Percentiles rank a stretch among this genome's conserved stretches.
Evolutionary conservation across 192 early-diverging fungal genomes (phyloP).

Genomic region (Coemansia sp.): DNA sequence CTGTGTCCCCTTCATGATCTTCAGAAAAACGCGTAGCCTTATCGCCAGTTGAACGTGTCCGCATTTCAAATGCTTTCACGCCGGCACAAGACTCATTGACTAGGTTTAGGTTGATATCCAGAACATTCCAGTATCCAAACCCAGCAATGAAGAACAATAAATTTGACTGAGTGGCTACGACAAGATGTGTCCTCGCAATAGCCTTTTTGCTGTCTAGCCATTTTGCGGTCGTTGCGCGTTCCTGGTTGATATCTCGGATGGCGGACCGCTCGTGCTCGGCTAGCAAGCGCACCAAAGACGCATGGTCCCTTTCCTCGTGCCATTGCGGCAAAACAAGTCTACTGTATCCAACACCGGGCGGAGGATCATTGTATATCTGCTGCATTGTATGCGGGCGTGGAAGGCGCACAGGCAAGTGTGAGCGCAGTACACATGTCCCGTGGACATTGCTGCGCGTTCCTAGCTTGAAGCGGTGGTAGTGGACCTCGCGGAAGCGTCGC

Average conservation of each 20-base stretch:
- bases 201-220: slow-evolving; percentile 29
- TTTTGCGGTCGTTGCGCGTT: slow-evolving; percentile 23
- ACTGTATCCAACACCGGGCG: slow-evolving; percentile 46
- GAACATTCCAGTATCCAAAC: slow-evolving; percentile 54
- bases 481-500: slow-evolving; percentile 51
- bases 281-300: neutral
- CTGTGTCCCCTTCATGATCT: neutral
- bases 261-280: slow-evolving; percentile 22
- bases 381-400: slow-evolving; percentile 53
- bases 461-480: slow-evolving; percentile 49
- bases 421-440: slow-evolving; percentile 43
- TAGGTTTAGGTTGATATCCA: slow-evolving; percentile 42
- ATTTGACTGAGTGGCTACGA: slow-evolving; percentile 47
- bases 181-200: slow-evolving; percentile 34
- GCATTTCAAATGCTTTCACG: slow-evolving; percentile 52
- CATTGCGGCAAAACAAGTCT: slow-evolving; percentile 16
- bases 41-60: neutral
- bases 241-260: slow-evolving; percentile 22
- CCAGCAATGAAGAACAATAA: slow-evolving; percentile 49
- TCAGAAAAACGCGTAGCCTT: neutral
- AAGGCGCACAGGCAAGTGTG: slow-evolving; percentile 45
- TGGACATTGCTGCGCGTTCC: slow-evolving; percentile 53
- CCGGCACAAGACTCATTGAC: slow-evolving; percentile 46
- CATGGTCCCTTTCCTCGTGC: slow-evolving; percentile 23
- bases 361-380: slow-evolving; percentile 41